Evolutionary conservation across 225 moss, liverwort and hornwort genomes (phyloP).

Genomic region (Sphagnum tenellum): DNA sequence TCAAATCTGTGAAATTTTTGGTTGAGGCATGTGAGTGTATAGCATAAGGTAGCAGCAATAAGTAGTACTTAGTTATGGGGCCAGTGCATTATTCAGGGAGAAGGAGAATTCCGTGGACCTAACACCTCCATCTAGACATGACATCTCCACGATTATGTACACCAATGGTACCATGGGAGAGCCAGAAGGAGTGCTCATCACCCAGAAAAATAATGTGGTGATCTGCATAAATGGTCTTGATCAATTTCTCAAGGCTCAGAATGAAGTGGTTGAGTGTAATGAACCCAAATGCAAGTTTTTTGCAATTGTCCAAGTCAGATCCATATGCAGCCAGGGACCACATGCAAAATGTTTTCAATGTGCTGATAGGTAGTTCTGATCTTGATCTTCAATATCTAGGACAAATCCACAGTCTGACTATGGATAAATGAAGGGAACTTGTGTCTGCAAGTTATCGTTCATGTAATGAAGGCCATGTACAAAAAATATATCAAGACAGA

Average conservation of each 20-base stretch:
- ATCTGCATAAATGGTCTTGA: conserved; percentile 45
- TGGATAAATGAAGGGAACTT: too few species aligned
- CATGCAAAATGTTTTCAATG: too few species aligned
- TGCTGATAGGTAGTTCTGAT: too few species aligned
- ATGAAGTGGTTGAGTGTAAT: conserved; percentile 14
- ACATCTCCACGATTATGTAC: conserved; percentile 90
- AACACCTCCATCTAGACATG: conserved; percentile 42
- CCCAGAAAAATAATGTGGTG: conserved; percentile 52
- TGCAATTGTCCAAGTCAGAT: too few species aligned
- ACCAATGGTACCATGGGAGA: conserved; percentile 94
- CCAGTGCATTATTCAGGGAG: conserved; percentile 33
- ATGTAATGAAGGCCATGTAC: too few species aligned
- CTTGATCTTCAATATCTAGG: too few species aligned
- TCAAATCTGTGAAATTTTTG: not conserved
- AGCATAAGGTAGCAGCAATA: not conserved
- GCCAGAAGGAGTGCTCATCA: conserved; percentile 85
- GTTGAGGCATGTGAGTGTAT: not conserved
- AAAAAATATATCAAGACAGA: too few species aligned
- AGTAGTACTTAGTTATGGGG: not conserved
- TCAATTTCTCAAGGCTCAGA: conserved; percentile 18
- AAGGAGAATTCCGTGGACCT: conserved; percentile 19
- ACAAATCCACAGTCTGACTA: too few species aligned
- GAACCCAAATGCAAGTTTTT: too few species aligned
- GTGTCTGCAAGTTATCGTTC: too few species aligned
- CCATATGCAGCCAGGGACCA: too few species aligned